Evolutionary conservation across 2,329 filamentous ascomycete genomes (phyloP), one percentile per base, ranked within the genome.

Genomic region (Beauveria sp.): DNA sequence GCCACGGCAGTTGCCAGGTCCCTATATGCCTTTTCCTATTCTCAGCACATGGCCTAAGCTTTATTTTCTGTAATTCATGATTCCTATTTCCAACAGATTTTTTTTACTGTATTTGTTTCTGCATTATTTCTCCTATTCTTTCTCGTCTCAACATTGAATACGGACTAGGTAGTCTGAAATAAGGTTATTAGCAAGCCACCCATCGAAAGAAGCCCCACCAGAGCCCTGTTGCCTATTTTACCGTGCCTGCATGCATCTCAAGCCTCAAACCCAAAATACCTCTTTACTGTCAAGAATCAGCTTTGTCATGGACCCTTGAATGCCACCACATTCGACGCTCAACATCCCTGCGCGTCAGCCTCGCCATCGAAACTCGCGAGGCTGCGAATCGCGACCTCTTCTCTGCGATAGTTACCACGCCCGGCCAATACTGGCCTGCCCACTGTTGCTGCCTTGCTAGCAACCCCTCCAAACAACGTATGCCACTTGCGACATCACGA

Each of bases 261-360:
- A 22, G 28, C 46, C 31, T 28, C 55, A 43, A 50, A 42, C 38
- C 34, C 18, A 22, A 42, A 56, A 22, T 34, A 18, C 5, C 6
- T n/a, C 5, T 5, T 38, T 12, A 38, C 26, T 31, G 56, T 59
- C 46, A 59, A 59, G n/a, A 34, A 59, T 59, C 46, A 51, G 46
- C 45, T 46, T 48, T 24, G 46, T 1, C 56, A 51, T 51, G 34
- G 55, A 40, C 31, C 55, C 55, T 59, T 59, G 46, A 59, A 40
- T 16, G 16, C 18, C 16, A 51, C 56, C 34, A 42, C 40, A 46
- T n/a, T 54, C 24, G 24, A 16, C 43, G 43, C 28, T 28, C 40
- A 40, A 22, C 31, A 58, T 60, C 61, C 61, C 46, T 49, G 56
- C 56, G 40, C 49, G 50, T 58, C 42, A 59, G 46, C 55, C 56